Evolutionary conservation across 805 yeast species (phyloP).

Genomic region (Teunomyces lycoperdinae): DNA sequence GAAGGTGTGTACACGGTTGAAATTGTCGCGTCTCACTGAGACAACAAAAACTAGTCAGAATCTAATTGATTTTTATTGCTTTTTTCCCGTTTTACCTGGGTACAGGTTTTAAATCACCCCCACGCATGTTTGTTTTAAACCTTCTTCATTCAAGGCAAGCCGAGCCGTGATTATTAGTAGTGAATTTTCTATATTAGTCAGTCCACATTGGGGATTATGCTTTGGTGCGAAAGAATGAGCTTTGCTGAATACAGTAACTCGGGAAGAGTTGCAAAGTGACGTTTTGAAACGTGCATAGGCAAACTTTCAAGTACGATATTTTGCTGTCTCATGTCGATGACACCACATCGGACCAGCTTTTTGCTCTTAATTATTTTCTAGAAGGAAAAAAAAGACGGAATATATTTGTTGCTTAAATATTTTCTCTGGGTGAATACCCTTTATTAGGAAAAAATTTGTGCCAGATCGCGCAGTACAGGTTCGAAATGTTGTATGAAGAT

Average conservation of each 20-base stretch:
- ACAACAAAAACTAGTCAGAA: neutral
- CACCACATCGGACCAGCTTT: neutral
- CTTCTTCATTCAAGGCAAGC: neutral
- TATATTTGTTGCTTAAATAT: neutral
- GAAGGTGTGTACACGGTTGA: neutral
- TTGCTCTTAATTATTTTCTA: neutral
- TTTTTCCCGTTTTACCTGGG: neutral
- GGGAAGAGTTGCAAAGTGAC: neutral
- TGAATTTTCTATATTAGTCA: neutral
- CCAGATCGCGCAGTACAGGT: constrained; percentile 1
- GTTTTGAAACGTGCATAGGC: neutral
- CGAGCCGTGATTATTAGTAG: neutral
- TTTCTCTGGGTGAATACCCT: neutral
- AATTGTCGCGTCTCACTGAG: neutral
- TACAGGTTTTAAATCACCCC: neutral
- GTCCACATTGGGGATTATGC: neutral
- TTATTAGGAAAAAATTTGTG: neutral
- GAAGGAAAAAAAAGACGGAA: neutral
- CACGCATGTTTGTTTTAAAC: neutral
- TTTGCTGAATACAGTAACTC: neutral
- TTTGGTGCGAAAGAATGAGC: neutral
- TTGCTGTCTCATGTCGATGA: neutral
- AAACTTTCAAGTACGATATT: too few species aligned
- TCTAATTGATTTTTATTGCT: neutral
- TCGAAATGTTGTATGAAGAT: neutral